A percentile compares a stretch with the other conserved stretches of the same genome.
Evolutionary conservation across 352 stramenopile species (phyloP).

Genomic region (Aphanomyces cochlioides): DNA sequence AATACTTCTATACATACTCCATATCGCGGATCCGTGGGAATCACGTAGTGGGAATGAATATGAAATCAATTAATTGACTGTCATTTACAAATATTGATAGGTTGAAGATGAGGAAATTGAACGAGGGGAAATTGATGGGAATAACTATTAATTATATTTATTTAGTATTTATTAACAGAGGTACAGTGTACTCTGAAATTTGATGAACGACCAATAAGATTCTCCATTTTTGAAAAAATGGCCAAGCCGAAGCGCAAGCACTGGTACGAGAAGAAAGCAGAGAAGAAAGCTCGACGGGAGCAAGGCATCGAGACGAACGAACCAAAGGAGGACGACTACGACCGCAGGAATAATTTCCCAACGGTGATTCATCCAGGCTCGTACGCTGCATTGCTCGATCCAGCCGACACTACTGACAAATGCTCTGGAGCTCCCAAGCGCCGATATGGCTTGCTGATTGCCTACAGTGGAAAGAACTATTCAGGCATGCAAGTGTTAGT

Average conservation of each 20-base stretch:
- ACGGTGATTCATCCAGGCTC: constrained; percentile 70
- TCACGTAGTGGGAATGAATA: no score
- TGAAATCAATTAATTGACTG: no score
- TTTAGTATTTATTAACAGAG: background rate
- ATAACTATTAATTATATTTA: background rate
- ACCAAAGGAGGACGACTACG: constrained; percentile 34
- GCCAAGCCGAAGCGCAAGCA: constrained; percentile 19
- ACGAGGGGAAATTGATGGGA: background rate
- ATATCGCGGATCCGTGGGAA: no score
- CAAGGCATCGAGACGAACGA: constrained; percentile 30
- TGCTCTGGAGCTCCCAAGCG: constrained; percentile 40
- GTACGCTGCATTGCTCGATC: constrained; percentile 53
- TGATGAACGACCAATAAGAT: background rate
- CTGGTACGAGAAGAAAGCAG: constrained; percentile 62
- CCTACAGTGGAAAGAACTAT: constrained; percentile 87
- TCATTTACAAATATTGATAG: no score
- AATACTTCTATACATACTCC: no score
- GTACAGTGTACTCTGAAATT: background rate
- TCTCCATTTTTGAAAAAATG: background rate
- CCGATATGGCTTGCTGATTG: constrained; percentile 78
- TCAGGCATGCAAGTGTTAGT: constrained; percentile 86
- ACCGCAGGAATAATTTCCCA: constrained; percentile 54
- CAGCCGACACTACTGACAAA: constrained; percentile 20
- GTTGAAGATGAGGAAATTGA: no score
- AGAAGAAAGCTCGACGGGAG: constrained; percentile 34